Base-by-base conservation (phyloP, 768 basidiomycete genomes). In the Lactarius deliciosus region DNA sequence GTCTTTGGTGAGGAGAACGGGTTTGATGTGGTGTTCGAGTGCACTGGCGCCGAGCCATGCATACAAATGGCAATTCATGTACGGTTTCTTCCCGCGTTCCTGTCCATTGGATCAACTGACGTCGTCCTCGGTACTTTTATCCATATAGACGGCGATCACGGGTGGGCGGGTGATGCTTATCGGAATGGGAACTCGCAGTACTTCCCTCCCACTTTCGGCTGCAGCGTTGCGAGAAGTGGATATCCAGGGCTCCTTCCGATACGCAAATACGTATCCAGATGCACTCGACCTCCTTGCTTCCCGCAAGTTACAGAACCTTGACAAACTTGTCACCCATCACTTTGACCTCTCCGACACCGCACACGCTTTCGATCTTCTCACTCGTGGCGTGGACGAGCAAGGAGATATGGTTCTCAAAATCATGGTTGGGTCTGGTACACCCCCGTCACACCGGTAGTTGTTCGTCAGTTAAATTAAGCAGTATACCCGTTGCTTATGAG, bases 11-110 rank as follows among this genome's bases (percentile, higher is more conserved):
- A 82, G 66, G 80, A 81, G 28, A 88, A 92, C 32, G 96, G 96
- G 36, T 96, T 94, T 77, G 94, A 97, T 76, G 81, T 92, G 73
- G 89, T 98, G 58, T 92, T 96, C 73, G 96, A 98, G 77, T 98
- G 96, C 78, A 95, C 94, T 15, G 96, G 96, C 68, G 94, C 93
- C 2, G 94, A 96, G 76, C 82, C 86, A 41, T 93, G 91, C 74
- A 93, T 96, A 74, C 94, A 96, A 75, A 88, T 92, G 86, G 89
- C 91, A 60, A 83, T 96, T 68, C 86, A 91, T 78, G 93, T 95
- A 79, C 82, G 93, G 63, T 60, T 83, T 30, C 60, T 69, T 70
- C 69, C 64, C 55, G 30, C 25, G 34, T 54, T 50, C 45, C 58
- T 45, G 53, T 63, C 30, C 58, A 34, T 57, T 22, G 7, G 56